phyloP scores from a whole-genome alignment of 768 basidiomycete species.

The Scleroderma citrinum region DNA sequence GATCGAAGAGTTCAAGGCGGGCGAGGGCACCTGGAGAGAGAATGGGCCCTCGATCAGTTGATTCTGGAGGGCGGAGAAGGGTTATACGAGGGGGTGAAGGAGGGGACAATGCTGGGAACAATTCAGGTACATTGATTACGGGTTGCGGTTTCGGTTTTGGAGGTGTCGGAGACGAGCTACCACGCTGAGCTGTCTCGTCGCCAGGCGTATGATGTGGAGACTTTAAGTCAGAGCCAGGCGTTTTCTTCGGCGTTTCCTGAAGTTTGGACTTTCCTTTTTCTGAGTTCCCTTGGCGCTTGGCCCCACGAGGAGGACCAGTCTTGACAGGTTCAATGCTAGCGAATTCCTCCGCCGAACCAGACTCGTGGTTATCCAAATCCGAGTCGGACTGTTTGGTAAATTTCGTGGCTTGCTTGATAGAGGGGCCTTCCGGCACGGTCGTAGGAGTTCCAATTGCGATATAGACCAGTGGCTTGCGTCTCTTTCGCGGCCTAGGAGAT shows the following conservation, averaged over 20 bases:
- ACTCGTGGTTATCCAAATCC: background rate
- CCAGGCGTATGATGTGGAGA: background rate
- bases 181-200: background rate
- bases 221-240: slow-evolving; percentile 1
- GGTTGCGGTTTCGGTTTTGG: background rate
- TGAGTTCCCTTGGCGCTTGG: slow-evolving; percentile 5
- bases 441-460: slow-evolving; percentile 7
- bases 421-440: slow-evolving; percentile 3
- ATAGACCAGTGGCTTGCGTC: slow-evolving; percentile 10
- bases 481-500: slow-evolving; percentile 14
- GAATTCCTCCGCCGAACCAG: slow-evolving; percentile 4
- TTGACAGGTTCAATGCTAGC: slow-evolving; percentile 6
- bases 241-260: background rate
- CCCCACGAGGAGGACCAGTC: slow-evolving; percentile 23
- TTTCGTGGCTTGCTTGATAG: background rate
- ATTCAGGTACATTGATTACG: background rate
- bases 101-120: background rate
- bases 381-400: background rate
- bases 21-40: slow-evolving; percentile 24
- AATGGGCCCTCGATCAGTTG: slow-evolving; percentile 2
- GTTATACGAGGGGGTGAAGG: background rate
- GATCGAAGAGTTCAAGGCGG: slow-evolving; percentile 26
- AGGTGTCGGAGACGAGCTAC: background rate
- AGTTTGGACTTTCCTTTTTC: background rate
- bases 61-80: slow-evolving; percentile 3